Conservation (phyloP, 352 stramenopile genomes). For the Lagenidium sp. region DNA sequence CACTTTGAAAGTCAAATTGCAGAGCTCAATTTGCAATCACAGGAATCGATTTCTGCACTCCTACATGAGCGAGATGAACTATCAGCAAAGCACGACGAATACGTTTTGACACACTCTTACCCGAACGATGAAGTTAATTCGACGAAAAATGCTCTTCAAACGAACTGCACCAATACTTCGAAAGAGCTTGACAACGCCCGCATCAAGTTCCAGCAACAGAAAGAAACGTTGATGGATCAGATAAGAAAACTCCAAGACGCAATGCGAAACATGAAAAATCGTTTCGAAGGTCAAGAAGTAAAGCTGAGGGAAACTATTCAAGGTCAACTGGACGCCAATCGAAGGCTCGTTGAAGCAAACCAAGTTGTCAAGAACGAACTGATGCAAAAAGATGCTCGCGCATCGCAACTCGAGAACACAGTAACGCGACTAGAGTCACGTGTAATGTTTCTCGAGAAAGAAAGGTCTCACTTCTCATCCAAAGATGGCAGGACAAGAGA, state of each 20-base stretch:
- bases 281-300: constrained; percentile 20
- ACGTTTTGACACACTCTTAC: background rate
- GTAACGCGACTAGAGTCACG: constrained; percentile 33
- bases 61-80: too few relatives aligned
- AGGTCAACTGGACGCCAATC: constrained; percentile 30
- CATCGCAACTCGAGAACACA: constrained; percentile 20
- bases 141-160: background rate
- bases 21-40: too few relatives aligned
- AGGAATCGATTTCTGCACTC: too few relatives aligned
- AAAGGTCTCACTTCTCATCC: constrained; percentile 24
- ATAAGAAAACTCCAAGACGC: constrained; percentile 5
- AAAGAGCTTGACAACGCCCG: constrained; percentile 1
- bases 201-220: constrained; percentile 4
- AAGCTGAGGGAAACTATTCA: constrained; percentile 25
- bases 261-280: constrained; percentile 7
- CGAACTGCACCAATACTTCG: background rate
- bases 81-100: too few relatives aligned
- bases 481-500: constrained; percentile 27
- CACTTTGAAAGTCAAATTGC: constrained; percentile 1
- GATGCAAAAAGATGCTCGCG: constrained; percentile 11
- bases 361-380: constrained; percentile 27
- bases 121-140: background rate
- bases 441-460: constrained; percentile 34
- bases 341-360: constrained; percentile 26
- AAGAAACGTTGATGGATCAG: constrained; percentile 10